phyloP scores from a whole-genome alignment of 1,284 basidiomycete genomes.

The Trichosporon faecale region DNA sequence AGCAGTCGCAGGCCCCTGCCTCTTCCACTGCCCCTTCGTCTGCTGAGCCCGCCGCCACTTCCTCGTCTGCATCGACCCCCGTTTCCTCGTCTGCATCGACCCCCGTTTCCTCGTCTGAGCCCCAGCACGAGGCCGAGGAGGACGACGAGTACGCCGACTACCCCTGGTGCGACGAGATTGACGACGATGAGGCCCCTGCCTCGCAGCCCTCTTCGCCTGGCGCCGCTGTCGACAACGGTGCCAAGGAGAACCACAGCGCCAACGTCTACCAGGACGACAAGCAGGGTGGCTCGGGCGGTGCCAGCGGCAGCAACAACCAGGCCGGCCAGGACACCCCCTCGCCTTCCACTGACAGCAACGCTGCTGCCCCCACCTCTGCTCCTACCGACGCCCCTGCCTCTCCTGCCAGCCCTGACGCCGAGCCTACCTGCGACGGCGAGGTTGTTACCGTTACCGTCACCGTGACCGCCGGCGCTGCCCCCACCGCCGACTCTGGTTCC shows the following conservation, averaged over 20 bases:
- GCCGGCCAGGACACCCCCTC: not conserved
- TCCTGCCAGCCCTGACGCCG: not conserved
- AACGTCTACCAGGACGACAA: not conserved
- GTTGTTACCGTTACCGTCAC: constrained; percentile 11
- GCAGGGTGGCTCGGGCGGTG: not conserved
- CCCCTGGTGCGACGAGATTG: constrained; percentile 15
- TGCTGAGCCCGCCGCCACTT: not conserved
- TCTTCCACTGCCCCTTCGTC: not conserved
- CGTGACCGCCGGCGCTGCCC: not conserved
- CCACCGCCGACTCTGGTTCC: not conserved
- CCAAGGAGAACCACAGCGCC: constrained; percentile 36
- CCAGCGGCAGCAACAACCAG: not conserved
- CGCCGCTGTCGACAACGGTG: not conserved
- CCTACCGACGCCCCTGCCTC: constrained; percentile 1
- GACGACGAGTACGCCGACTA: constrained; percentile 6
- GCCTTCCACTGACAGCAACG: not conserved
- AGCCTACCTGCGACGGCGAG: constrained; percentile 5
- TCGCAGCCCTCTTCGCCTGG: not conserved
- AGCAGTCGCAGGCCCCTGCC: not conserved
- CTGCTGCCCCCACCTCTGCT: not conserved
- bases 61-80: not conserved
- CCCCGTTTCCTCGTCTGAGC: not conserved
- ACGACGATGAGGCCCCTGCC: not conserved
- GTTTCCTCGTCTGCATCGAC: not conserved
- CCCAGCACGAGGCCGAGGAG: not conserved